Evolutionary conservation across 345 rosid species (phyloP), one percentile per base, ranked within the genome.

Genomic region (Passiflora organensis): DNA sequence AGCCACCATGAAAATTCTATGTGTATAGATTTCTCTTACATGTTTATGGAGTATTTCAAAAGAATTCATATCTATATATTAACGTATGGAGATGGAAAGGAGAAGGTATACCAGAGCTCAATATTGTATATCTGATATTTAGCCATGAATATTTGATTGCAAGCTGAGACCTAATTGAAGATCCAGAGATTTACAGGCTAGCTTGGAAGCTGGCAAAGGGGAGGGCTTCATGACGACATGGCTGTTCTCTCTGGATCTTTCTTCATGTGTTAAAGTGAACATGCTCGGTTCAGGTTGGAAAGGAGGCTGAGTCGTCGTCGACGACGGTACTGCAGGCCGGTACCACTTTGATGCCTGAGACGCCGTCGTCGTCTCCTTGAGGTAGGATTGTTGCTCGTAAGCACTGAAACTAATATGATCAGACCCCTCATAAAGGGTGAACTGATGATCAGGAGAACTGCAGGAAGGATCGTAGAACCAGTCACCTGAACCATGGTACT

Each of bases 381-480:
- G 22, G 48, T 53, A 56, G 14, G 44, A 28, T 50, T 62, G 55
- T 56, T 77, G 75, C 47, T 72, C 67, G 9, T 43, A 57, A 6
- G 73, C 71, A 36, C 51, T 72, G 70, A 89, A 89, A 57, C 83
- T 84, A 53, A 89, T 82, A 68, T 86, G 89, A n/a, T n/a, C n/a
- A 19, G 95, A 68, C 41, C 76, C 86, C 39, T 80, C 81, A 34
- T 69, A 56, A 62, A 71, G 32, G 6, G 64, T 60, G 64, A 69
- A 80, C 37, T 65, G n/a, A n/a, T n/a, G n/a, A n/a, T n/a, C 64
- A 47, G 59, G 66, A 56, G 15, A 39, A 51, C 25, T 55, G 65
- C 58, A 46, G 23, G 77, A 58, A 9, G 73, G 75, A 64, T 76
- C 78, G 56, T 66, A 74, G 46, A 66, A 78, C 83, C 80, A 78